phyloP scores from a whole-genome alignment of 2,329 filamentous ascomycete species.

The Botryotinia convoluta region DNA sequence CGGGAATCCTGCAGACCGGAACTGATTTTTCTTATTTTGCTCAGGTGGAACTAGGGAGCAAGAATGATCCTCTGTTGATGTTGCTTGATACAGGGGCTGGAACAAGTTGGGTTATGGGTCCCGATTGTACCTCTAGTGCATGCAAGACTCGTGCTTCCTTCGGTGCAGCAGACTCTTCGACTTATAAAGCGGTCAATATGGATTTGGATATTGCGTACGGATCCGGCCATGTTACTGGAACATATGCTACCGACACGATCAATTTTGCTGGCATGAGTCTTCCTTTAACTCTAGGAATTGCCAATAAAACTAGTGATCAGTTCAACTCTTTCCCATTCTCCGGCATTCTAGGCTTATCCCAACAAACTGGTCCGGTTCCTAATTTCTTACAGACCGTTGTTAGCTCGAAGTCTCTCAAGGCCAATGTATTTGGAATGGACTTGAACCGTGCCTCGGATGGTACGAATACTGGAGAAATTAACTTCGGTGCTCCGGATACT shows the following conservation, averaged over 20 bases:
- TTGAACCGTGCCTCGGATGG: slow-evolving; percentile 66
- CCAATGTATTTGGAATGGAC: slow-evolving; percentile 69
- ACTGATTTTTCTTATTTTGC: slow-evolving; percentile 66
- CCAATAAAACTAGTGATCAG: slow-evolving; percentile 66
- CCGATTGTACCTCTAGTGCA: slow-evolving; percentile 61
- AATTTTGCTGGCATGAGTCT: slow-evolving; percentile 64
- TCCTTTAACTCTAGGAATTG: slow-evolving; percentile 68
- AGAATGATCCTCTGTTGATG: slow-evolving; percentile 55
- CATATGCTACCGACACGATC: slow-evolving; percentile 63
- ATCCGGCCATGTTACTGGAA: slow-evolving; percentile 69
- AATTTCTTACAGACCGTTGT: slow-evolving; percentile 66
- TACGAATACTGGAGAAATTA: slow-evolving; percentile 70
- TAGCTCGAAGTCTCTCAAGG: slow-evolving; percentile 52
- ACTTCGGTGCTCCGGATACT: slow-evolving; percentile 68
- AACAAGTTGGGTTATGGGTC: slow-evolving; percentile 81
- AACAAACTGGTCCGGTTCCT: slow-evolving; percentile 53
- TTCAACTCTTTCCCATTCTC: slow-evolving; percentile 81
- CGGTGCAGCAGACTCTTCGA: slow-evolving; percentile 62
- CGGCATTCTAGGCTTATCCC: slow-evolving; percentile 78
- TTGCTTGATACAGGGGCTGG: slow-evolving; percentile 65
- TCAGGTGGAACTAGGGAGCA: slow-evolving; percentile 55
- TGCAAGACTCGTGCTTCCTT: slow-evolving; percentile 71
- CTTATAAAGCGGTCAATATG: slow-evolving; percentile 52
- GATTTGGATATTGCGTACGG: slow-evolving; percentile 72
- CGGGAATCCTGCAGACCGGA: slow-evolving; percentile 61